Conservation (phyloP, 441 rosid genomes). For the Populus hybrid region DNA sequence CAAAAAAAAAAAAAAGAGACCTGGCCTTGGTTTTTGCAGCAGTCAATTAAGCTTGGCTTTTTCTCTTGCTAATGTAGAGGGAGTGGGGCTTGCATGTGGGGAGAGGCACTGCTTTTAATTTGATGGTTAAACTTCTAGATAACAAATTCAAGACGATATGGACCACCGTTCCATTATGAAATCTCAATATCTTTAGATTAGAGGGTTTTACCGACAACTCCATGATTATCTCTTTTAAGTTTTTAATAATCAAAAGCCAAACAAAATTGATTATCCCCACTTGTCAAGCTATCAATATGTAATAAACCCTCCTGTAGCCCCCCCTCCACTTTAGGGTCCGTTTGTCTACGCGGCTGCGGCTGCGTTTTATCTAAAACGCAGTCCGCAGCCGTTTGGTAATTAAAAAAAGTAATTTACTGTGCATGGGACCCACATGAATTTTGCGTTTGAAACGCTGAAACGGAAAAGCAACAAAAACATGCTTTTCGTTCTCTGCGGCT, state of each 20-base stretch:
- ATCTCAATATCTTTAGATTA: not conserved
- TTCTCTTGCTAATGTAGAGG: not conserved
- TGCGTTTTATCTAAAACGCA: too few relatives aligned
- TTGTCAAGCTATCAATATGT: conserved; percentile 18
- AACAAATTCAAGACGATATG: not conserved
- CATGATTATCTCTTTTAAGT: conserved; percentile 10
- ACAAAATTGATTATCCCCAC: conserved; percentile 42
- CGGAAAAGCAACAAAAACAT: too few relatives aligned
- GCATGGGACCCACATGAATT: too few relatives aligned
- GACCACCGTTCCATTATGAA: not conserved
- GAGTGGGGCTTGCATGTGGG: not conserved
- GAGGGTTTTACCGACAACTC: conserved; percentile 23
- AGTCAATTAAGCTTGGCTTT: not conserved
- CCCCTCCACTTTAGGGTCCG: too few relatives aligned
- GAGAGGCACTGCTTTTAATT: not conserved
- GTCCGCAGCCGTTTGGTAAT: too few relatives aligned
- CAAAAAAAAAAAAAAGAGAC: not conserved
- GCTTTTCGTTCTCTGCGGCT: too few relatives aligned
- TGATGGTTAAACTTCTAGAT: conserved; percentile 15
- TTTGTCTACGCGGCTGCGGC: too few relatives aligned
- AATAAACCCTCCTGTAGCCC: not conserved
- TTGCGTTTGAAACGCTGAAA: too few relatives aligned
- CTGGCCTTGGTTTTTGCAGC: not conserved
- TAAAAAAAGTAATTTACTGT: too few relatives aligned
- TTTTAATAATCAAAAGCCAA: conserved; percentile 19